A percentile compares a stretch with the other conserved stretches of the same genome.
Evolutionary conservation across 1,284 basidiomycete genomes (phyloP).

Genomic region (Fomitopsis betulina): DNA sequence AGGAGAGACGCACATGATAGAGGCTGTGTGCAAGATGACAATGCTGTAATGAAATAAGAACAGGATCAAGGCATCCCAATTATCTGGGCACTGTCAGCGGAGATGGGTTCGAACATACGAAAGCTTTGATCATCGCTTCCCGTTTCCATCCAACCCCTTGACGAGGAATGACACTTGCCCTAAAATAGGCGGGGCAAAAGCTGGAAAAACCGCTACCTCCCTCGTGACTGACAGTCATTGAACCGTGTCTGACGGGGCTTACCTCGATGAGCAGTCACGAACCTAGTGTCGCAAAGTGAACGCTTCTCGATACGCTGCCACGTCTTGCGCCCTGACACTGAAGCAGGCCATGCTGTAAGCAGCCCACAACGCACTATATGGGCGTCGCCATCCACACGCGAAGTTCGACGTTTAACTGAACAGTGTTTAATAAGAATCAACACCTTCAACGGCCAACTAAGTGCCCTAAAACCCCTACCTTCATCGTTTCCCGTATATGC

Average conservation of each 20-base stretch:
- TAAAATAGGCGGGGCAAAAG: background rate
- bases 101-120: background rate
- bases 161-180: background rate
- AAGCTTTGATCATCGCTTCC: background rate
- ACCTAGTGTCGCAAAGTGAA: no score
- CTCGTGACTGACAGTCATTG: background rate
- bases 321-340: no score
- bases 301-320: no score
- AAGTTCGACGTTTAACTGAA: no score
- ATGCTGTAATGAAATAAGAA: background rate
- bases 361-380: no score
- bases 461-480: no score
- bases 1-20: background rate
- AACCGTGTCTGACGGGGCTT: background rate
- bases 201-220: background rate
- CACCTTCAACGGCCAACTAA: no score
- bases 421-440: no score
- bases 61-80: background rate
- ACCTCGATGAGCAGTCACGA: no score
- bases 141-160: background rate
- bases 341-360: no score
- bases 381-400: no score
- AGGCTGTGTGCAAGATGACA: background rate
- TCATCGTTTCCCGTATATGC: no score
- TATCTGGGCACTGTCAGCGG: background rate